Evolutionary conservation across 2,329 filamentous ascomycete species (phyloP).

Genomic region (Tolypocladium capitatum): DNA sequence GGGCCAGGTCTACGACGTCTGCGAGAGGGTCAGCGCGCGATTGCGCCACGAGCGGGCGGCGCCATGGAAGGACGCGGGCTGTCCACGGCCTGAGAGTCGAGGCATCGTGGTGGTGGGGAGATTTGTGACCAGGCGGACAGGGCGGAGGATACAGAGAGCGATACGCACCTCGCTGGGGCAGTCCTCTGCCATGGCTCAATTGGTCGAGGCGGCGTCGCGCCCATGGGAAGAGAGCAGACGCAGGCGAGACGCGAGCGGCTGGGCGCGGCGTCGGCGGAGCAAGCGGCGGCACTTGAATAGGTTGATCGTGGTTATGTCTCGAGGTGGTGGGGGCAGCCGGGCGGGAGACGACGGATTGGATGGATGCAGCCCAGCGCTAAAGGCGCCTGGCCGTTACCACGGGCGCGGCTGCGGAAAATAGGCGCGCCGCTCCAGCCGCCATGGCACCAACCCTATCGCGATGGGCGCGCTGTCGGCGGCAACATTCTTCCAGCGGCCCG

Average conservation of each 20-base stretch:
- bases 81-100: not conserved
- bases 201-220: slow-evolving; percentile 25
- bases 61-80: not conserved
- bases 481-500: not conserved
- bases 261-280: not conserved
- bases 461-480: not conserved
- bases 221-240: slow-evolving; percentile 22
- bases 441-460: no score
- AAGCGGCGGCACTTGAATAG: not conserved
- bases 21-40: slow-evolving; percentile 8
- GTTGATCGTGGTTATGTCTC: not conserved
- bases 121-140: not conserved
- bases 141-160: slow-evolving; percentile 3
- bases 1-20: slow-evolving; percentile 31
- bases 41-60: slow-evolving; percentile 1
- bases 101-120: not conserved
- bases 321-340: no score
- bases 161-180: slow-evolving; percentile 29
- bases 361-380: not conserved
- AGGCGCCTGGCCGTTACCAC: not conserved
- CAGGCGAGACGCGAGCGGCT: not conserved
- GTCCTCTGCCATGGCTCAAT: slow-evolving; percentile 36
- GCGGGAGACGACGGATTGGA: not conserved
- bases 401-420: not conserved
- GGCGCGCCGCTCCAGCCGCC: not conserved